Evolutionary conservation across 2,329 filamentous ascomycete genomes (phyloP).

Genomic region (Ophiostoma ips): DNA sequence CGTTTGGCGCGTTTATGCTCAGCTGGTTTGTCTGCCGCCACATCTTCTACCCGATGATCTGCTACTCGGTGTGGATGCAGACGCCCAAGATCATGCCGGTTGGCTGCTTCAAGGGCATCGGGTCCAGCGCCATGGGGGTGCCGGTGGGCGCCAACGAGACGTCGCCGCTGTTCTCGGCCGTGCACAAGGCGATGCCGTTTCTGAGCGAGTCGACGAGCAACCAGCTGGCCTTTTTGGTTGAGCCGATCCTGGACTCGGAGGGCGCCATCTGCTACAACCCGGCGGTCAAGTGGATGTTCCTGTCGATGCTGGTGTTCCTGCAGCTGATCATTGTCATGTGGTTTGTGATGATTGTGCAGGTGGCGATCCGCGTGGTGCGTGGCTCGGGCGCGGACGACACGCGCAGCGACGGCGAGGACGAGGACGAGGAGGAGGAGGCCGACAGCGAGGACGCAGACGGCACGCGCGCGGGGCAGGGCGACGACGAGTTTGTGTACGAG

Average conservation of each 20-base stretch:
- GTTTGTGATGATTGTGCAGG: conserved; percentile 78
- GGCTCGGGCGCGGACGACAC: conserved; percentile 71
- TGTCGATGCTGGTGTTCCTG: conserved; percentile 61
- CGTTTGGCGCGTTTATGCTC: conserved; percentile 75
- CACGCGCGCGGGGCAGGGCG: conserved; percentile 32
- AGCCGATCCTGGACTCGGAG: conserved; percentile 57
- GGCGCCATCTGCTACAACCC: conserved; percentile 70
- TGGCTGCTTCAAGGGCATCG: conserved; percentile 59
- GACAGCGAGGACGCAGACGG: conserved; percentile 43
- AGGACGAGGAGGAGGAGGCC: conserved; percentile 40
- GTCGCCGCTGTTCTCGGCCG: conserved; percentile 3
- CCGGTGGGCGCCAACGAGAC: conserved; percentile 4
- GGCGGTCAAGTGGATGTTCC: conserved; percentile 61
- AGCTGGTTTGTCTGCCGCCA: conserved; percentile 78
- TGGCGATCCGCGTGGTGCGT: conserved; percentile 65
- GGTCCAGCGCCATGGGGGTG: conserved; percentile 23
- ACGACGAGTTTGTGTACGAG: conserved; percentile 37
- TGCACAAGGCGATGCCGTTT: conserved; percentile 3
- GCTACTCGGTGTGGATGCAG: conserved; percentile 67
- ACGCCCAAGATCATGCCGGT: conserved; percentile 46
- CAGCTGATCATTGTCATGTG: conserved; percentile 69
- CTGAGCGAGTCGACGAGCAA: conserved; percentile 16
- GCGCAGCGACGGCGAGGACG: conserved; percentile 73
- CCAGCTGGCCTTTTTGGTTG: conserved; percentile 49
- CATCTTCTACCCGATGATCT: conserved; percentile 61